These are phyloP conservation scores for Alternaria ethzedia DNA, from an alignment of 2,329 filamentous ascomycete species.

Conservation along the genomic window DNA sequence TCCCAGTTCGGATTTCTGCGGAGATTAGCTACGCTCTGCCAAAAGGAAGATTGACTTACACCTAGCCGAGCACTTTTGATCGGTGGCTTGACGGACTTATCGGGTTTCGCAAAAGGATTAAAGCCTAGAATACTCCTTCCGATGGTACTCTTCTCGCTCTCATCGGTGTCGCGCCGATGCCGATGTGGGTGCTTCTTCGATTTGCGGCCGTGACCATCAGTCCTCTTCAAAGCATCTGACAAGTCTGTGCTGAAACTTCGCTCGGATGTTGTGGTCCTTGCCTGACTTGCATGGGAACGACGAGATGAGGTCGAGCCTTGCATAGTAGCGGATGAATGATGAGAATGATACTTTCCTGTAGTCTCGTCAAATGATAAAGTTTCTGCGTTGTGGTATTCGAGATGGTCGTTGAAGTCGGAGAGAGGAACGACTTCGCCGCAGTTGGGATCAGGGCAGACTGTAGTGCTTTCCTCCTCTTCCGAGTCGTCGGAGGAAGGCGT, in stretches of 20 bases:
- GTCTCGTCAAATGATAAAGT: slow-evolving; percentile 47
- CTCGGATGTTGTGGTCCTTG: slow-evolving; percentile 34
- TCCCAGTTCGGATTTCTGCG: slow-evolving; percentile 53
- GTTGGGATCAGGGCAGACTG: slow-evolving; percentile 51
- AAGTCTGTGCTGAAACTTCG: slow-evolving; percentile 27
- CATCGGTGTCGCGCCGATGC: slow-evolving; percentile 31
- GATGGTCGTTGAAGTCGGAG: slow-evolving; percentile 54
- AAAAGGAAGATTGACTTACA: slow-evolving; percentile 28
- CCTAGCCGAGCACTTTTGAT: slow-evolving; percentile 42
- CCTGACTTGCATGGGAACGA: slow-evolving; percentile 11
- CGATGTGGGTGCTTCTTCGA: slow-evolving; percentile 32
- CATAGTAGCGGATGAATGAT: slow-evolving; percentile 42
- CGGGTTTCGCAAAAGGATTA: slow-evolving; percentile 37
- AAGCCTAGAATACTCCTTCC: slow-evolving; percentile 45
- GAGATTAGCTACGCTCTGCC: slow-evolving; percentile 17
- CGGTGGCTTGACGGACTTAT: slow-evolving; percentile 39
- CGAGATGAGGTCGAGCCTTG: slow-evolving; percentile 22
- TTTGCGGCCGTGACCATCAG: slow-evolving; percentile 26
- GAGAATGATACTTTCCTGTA: slow-evolving; percentile 43
- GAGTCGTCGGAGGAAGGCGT: slow-evolving; percentile 41
- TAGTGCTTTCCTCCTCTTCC: slow-evolving; percentile 36
- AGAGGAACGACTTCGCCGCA: slow-evolving; percentile 53
- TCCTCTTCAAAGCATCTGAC: slow-evolving; percentile 22
- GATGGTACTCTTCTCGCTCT: slow-evolving; percentile 46
- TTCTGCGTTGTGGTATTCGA: slow-evolving; percentile 53